phyloP scores from a whole-genome alignment of 2,329 filamentous ascomycete genomes.

The Colletotrichum sp. region DNA sequence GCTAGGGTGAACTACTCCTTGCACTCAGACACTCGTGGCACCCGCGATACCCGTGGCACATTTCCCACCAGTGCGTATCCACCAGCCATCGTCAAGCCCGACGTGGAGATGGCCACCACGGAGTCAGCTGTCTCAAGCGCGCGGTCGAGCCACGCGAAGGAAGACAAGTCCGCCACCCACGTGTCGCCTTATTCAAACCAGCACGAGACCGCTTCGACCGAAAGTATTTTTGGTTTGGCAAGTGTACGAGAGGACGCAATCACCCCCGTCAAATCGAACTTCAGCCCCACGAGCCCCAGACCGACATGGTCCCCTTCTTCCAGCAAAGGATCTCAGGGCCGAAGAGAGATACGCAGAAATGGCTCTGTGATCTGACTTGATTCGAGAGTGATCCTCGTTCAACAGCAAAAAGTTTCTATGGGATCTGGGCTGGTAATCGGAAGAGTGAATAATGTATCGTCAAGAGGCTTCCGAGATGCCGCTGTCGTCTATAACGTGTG shows the following conservation, averaged over 20 bases:
- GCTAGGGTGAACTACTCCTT: slow-evolving; percentile 11
- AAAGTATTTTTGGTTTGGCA: slow-evolving; percentile 5
- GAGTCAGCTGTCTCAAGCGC: neutral
- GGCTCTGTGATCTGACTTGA: neutral
- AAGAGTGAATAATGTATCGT: neutral
- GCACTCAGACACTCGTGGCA: slow-evolving; percentile 2
- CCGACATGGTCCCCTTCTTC: neutral
- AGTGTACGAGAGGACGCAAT: slow-evolving; percentile 9
- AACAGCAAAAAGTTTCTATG: neutral
- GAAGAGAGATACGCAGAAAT: neutral
- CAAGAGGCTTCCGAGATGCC: neutral
- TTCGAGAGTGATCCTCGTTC: neutral
- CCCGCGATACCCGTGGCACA: neutral
- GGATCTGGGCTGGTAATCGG: neutral
- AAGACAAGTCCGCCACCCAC: neutral
- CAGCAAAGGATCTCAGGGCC: neutral
- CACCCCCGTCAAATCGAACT: neutral
- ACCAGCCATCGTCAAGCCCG: neutral
- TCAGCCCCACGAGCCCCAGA: neutral
- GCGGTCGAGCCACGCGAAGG: neutral
- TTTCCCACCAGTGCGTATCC: neutral
- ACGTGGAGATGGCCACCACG: neutral
- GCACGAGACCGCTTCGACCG: neutral
- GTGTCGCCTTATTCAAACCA: neutral
- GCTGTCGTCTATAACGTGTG: neutral